Evolutionary conservation across 1,284 basidiomycete genomes (phyloP).

Genomic region (Ganoderma boninense): DNA sequence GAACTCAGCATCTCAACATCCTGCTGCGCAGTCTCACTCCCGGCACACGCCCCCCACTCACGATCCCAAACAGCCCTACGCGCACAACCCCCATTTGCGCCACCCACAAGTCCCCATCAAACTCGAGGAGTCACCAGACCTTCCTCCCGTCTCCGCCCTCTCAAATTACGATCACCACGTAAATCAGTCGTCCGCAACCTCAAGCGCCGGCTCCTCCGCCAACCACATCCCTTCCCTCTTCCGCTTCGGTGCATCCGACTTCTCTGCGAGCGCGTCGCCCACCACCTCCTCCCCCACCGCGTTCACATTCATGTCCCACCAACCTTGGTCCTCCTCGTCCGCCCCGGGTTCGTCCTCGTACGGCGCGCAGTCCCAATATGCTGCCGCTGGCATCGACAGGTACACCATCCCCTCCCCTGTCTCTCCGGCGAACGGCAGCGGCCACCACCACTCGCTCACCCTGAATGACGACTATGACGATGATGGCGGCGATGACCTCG

Average conservation of each 20-base stretch:
- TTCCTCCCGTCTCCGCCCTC: conserved; percentile 32
- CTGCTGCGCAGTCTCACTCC: conserved; percentile 23
- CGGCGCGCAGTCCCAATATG: conserved; percentile 32
- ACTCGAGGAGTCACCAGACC: conserved; percentile 39
- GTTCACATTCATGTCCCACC: conserved; percentile 46
- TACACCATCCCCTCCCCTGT: conserved; percentile 33
- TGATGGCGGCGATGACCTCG: conserved; percentile 44
- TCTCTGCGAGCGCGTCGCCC: conserved; percentile 36
- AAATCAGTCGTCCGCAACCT: conserved; percentile 25
- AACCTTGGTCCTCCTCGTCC: conserved; percentile 33
- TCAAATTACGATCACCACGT: conserved; percentile 32
- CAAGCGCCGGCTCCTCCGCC: conserved; percentile 7
- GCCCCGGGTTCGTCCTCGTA: conserved; percentile 34
- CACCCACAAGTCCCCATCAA: conserved; percentile 36
- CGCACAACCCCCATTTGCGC: conserved; percentile 30
- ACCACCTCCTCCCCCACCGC: conserved; percentile 34
- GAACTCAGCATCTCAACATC: conserved; percentile 17
- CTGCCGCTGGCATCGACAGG: conserved; percentile 31
- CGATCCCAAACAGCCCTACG: conserved; percentile 34
- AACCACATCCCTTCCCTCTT: conserved; percentile 32
- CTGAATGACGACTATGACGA: conserved; percentile 48
- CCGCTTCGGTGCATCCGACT: conserved; percentile 39
- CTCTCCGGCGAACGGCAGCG: conserved; percentile 33
- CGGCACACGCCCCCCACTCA: conserved; percentile 20
- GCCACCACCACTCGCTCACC: conserved; percentile 34